A percentile compares a stretch with the other conserved stretches of the same genome.
phyloP scores from a whole-genome alignment of 306 rosid species.

The Biancaea sappan region DNA sequence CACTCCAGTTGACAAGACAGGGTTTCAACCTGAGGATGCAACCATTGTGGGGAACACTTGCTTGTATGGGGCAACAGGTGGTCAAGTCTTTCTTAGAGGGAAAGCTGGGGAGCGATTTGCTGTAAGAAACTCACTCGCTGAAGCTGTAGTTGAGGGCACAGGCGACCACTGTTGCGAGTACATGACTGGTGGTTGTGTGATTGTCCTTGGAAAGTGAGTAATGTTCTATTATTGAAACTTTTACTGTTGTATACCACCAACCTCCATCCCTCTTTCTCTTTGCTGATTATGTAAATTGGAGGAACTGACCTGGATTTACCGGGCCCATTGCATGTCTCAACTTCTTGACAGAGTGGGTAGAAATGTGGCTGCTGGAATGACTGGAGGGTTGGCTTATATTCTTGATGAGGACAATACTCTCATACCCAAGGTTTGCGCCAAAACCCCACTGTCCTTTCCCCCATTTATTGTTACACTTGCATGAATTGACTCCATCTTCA shows the following conservation, averaged over 20 bases:
- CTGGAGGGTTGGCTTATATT: conserved; percentile 96
- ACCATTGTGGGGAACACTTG: conserved; percentile 97
- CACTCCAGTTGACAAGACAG: conserved; percentile 78
- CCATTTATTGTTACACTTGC: conserved; percentile 8
- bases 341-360: conserved; percentile 88
- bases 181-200: conserved; percentile 99
- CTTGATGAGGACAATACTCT: conserved; percentile 88
- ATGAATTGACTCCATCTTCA: neutral
- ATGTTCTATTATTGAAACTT: conserved; percentile 36
- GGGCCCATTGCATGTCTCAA: conserved; percentile 33
- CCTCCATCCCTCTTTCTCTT: neutral
- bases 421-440: conserved; percentile 79
- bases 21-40: conserved; percentile 92
- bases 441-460: neutral
- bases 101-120: conserved; percentile 98
- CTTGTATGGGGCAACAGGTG: conserved; percentile 99
- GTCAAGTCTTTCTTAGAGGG: conserved; percentile 92
- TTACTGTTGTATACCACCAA: conserved; percentile 1
- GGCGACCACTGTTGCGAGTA: conserved; percentile 98
- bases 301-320: conserved; percentile 20
- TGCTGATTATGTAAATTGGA: conserved; percentile 17
- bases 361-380: conserved; percentile 99
- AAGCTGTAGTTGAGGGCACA: conserved; percentile 97
- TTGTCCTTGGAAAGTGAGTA: conserved; percentile 94
- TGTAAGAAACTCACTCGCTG: conserved; percentile 95